Percentiles rank a stretch among this genome's conserved stretches.
Conservation (phyloP, 192 early-diverging fungal species). For the Gaertneriomyces semiglobifer region DNA sequence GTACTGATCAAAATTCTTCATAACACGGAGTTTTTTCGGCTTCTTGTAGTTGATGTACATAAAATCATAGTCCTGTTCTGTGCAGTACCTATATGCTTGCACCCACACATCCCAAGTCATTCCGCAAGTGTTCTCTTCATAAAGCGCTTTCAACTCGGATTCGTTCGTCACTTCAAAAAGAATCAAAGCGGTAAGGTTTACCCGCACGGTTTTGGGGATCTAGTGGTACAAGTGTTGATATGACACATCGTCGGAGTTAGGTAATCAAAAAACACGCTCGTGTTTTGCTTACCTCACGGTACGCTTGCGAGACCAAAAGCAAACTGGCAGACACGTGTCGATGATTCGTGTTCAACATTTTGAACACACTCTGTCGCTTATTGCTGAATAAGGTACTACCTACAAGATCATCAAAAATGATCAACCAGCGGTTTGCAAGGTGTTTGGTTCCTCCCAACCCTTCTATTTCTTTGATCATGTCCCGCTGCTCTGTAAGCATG, state of each 20-base stretch:
- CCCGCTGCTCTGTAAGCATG: background rate
- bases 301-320: background rate
- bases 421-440: conserved; percentile 2
- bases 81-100: background rate
- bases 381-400: conserved; percentile 1
- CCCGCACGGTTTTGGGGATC: background rate
- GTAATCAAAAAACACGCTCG: no score
- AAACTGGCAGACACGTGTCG: background rate
- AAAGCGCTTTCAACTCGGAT: background rate
- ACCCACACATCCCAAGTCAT: background rate
- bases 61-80: background rate
- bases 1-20: background rate
- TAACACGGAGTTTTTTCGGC: background rate
- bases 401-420: conserved; percentile 1
- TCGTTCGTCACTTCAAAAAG: conserved; percentile 5
- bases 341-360: conserved; percentile 5
- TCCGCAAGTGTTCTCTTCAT: conserved; percentile 1
- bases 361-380: conserved; percentile 2
- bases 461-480: background rate
- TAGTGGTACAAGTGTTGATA: no score
- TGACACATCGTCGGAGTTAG: no score
- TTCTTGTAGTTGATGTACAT: conserved; percentile 3
- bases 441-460: background rate
- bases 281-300: background rate
- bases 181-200: conserved; percentile 1